Conservation (phyloP, 2,329 filamentous ascomycete genomes). For the Colletotrichum siamense region DNA sequence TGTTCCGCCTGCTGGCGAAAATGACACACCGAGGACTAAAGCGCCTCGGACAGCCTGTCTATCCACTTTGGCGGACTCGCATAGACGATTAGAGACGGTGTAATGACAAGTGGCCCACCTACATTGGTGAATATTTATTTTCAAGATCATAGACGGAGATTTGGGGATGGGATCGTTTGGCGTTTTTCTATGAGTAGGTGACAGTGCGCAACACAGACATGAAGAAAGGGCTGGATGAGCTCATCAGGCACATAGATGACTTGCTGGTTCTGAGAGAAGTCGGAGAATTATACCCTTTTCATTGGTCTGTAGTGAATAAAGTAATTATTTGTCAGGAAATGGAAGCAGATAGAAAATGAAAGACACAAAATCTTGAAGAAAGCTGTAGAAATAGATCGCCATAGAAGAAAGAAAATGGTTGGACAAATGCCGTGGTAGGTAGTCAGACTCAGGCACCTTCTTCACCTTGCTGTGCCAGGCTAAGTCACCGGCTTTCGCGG, state of each 20-base stretch:
- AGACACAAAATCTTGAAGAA: not conserved
- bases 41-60: constrained; percentile 44
- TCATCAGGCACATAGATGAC: not conserved
- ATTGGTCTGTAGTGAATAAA: not conserved
- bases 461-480: not conserved
- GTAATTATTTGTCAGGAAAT: not conserved
- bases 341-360: not conserved
- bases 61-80: constrained; percentile 43
- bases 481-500: not conserved
- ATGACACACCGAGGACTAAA: constrained; percentile 40
- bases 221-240: not conserved
- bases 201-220: not conserved
- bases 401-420: not conserved
- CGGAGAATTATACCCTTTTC: constrained; percentile 10
- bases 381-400: not conserved
- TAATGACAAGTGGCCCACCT: constrained; percentile 17
- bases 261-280: not conserved
- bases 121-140: not conserved
- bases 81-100: constrained; percentile 42
- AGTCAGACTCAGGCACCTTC: not conserved
- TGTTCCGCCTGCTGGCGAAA: constrained; percentile 30
- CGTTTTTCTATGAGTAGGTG: not conserved
- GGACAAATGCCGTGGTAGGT: not conserved
- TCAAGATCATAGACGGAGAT: not conserved
- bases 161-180: not conserved